Evolutionary conservation across 2,329 filamentous ascomycete genomes (phyloP), one percentile per base, ranked within the genome.

Genomic region (Ceratocystis albifundus): DNA sequence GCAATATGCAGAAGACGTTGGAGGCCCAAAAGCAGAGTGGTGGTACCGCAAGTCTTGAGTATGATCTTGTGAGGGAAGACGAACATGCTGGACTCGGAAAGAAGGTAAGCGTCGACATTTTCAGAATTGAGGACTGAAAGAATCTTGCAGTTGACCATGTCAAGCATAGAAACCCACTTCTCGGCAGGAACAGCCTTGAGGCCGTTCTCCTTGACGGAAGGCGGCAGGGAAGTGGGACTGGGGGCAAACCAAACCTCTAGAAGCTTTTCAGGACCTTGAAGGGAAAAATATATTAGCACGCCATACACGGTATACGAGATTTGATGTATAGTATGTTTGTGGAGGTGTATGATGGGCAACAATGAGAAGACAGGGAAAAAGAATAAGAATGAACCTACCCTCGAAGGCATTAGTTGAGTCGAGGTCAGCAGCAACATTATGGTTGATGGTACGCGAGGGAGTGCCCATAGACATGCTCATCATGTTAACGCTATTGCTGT

Each of bases 61-160:
- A 99, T 96, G 70, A 99, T 84, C 82, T 99, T 99, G 84, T 99
- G 94, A n/a, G 92, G 91, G 77, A 96, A 99, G 72, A 99, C 90
- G 75, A 99, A 99, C 92, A 99, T 96, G 88, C 94, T 97, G 50
- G 94, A 97, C 79, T 99, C 94, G 69, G 94, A 99, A 66, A 99
- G 82, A 5, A 99, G 85, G 75, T 99, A 99, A 70, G 94, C 93
- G 74, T 99, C 94, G 72, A 97, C 88, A 74, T 93, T 87, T 70
- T 96, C 91, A 28, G 93, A 96, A 74, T 93, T 87, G 70, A 99
- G 84, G 69, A 96, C 88, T 3, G 94, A 99, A 66, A 99, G 82
- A 66, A 99, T 91, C 79, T 99, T 94, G 86, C 94, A 99, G 76
- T 96, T 96, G 77, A 99, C 94, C 74, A 96, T 83, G 75, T 99